Base-by-base conservation (phyloP, 306 rosid species). In the Sphenostylis stenocarpa region DNA sequence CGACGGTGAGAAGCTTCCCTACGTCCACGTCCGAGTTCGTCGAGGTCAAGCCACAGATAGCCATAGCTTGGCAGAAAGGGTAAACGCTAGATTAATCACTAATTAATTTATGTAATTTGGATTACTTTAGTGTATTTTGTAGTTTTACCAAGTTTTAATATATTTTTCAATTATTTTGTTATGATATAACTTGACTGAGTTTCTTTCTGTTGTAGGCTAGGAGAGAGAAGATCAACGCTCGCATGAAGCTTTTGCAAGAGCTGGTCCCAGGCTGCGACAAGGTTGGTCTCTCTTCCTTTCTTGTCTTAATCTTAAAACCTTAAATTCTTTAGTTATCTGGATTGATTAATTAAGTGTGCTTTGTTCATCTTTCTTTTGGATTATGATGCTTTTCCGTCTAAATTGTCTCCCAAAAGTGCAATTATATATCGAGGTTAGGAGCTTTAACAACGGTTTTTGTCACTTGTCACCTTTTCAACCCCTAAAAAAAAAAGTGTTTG, bases 31-130 rank as follows among this genome's bases (percentile, higher is more conserved):
- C 55, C 91, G 98, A 85, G 98, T 94, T 83, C 96, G 93, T 76
- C 97, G 98, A 53, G 98, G 98, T 72, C 95, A 94, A 90, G 98
- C 98, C 26, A 94, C 97, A 4, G 98, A 94, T 52, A 90, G 93
- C 86, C 98, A 94, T 81, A 94, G 98, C 87, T 79, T 94, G 63
- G 98, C 98, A 81, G 98, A 94, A 76, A 81, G 98, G 82, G 98
- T 94, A 91, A 79, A n/a, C 69, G 80, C 86, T 14, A 65, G 76
- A 83, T 73, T 78, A 78, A 66, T 33, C 71, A 21, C 55, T 55
- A 70, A 70, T 84, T 76, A 82, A 55, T 60, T 45, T 23, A 4
- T 23, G 45, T 60, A 71, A 84, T 55, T 61, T 57, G 15, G 7
- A 75, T 45, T 12, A 67, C 31, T 63, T 47, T 9, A 5, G 38